A percentile compares a stretch with the other conserved stretches of the same genome.
phyloP scores from a whole-genome alignment of 108 stramenopile species.

The Epipyxis sp. region DNA sequence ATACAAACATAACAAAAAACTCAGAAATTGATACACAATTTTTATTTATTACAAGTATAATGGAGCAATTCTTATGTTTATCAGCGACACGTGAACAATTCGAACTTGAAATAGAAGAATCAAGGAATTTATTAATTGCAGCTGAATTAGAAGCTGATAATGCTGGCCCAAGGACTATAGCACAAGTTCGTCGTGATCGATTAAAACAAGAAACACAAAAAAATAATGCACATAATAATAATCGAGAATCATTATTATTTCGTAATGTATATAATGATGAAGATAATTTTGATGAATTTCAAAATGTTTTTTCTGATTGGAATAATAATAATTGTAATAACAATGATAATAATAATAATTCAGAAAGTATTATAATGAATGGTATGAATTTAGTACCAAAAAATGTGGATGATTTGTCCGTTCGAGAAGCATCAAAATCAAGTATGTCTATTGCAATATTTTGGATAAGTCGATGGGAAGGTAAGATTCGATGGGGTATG shows the following conservation, averaged over 20 bases:
- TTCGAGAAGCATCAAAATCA: background rate
- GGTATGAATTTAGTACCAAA: no score
- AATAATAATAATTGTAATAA: no score
- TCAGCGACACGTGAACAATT: no score
- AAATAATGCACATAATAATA: background rate
- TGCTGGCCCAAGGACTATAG: background rate
- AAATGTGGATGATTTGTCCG: background rate
- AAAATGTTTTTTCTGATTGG: no score
- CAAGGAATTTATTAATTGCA: no score
- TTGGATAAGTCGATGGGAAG: background rate
- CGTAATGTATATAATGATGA: background rate
- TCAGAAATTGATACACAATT: no score
- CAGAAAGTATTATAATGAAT: no score
- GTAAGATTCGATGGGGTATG: constrained; percentile 3
- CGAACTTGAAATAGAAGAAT: no score
- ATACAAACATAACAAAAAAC: no score
- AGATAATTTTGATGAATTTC: background rate
- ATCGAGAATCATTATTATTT: background rate
- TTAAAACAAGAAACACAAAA: background rate
- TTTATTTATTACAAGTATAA: no score
- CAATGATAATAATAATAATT: no score
- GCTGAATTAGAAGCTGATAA: background rate
- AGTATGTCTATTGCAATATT: background rate
- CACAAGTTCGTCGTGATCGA: background rate
- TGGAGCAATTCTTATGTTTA: no score